These are phyloP conservation scores for Mycena capillaripes DNA, from an alignment of 768 basidiomycete genomes.

Conservation along the genomic window DNA sequence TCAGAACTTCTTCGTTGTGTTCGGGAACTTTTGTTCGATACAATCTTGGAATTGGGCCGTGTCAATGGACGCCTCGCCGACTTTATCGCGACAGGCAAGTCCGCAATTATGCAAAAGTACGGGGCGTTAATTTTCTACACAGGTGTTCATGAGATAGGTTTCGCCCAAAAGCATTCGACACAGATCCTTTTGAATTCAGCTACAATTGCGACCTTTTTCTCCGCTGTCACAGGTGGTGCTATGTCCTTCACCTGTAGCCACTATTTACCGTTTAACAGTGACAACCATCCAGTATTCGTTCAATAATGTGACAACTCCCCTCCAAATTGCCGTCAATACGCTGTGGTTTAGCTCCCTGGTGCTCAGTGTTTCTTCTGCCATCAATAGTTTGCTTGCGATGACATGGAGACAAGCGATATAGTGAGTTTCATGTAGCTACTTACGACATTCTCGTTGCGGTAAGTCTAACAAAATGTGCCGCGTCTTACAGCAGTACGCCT, in stretches of 20 bases:
- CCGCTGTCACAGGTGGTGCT: constrained; percentile 24
- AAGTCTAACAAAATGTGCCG: neutral
- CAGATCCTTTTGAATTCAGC: constrained; percentile 26
- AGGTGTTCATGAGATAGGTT: constrained; percentile 31
- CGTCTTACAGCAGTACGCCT: constrained; percentile 24
- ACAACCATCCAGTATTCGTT: constrained; percentile 30
- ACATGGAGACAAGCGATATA: constrained; percentile 33
- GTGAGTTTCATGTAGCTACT: too few species aligned
- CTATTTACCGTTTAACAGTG: constrained; percentile 1
- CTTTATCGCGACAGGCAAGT: constrained; percentile 22
- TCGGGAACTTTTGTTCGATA: constrained; percentile 27
- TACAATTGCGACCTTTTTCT: constrained; percentile 30
- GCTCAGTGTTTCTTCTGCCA: constrained; percentile 28
- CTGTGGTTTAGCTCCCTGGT: constrained; percentile 28
- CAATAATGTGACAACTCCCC: neutral
- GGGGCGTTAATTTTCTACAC: too few species aligned
- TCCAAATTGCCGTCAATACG: constrained; percentile 21
- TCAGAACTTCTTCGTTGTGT: constrained; percentile 27
- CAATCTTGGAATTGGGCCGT: constrained; percentile 8
- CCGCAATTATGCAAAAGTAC: neutral
- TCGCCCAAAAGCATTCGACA: constrained; percentile 29
- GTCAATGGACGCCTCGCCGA: constrained; percentile 20
- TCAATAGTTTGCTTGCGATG: constrained; percentile 32
- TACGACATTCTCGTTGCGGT: neutral
- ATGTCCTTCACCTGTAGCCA: neutral